These are phyloP conservation scores for Hemisphaericaspora lyxosophila DNA, from an alignment of 1,139 yeast species.

Conservation along the genomic window DNA sequence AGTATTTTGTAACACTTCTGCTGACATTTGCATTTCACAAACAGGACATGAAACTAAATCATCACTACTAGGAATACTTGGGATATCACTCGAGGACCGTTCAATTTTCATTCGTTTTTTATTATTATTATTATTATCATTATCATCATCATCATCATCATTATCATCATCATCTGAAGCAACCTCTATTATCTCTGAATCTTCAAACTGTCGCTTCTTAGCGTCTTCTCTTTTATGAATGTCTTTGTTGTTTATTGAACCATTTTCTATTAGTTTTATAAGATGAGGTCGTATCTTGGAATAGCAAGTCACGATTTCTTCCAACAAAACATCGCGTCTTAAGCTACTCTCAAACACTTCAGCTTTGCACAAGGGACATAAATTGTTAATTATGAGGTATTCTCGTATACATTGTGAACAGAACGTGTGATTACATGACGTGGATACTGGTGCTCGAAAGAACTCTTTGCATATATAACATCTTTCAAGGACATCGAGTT, in stretches of 20 bases:
- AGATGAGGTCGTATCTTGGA: slow-evolving; percentile 42
- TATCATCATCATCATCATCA: slow-evolving; percentile 1
- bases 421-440: slow-evolving; percentile 87
- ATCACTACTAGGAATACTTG: slow-evolving; percentile 7
- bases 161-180: slow-evolving; percentile 6
- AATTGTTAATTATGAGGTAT: slow-evolving; percentile 54
- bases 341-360: slow-evolving; percentile 72
- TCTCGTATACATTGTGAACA: slow-evolving; percentile 88
- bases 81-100: slow-evolving; percentile 1
- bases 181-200: slow-evolving; percentile 8
- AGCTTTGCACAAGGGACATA: slow-evolving; percentile 79
- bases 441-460: slow-evolving; percentile 76
- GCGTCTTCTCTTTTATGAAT: not conserved
- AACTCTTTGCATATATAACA: slow-evolving; percentile 94
- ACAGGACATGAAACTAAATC: slow-evolving; percentile 66
- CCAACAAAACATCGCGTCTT: slow-evolving; percentile 67
- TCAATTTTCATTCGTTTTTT: slow-evolving; percentile 5
- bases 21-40: slow-evolving; percentile 57
- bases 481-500: slow-evolving; percentile 68
- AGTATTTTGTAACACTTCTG: slow-evolving; percentile 55
- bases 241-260: slow-evolving; percentile 4
- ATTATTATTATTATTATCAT: slow-evolving; percentile 2
- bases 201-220: slow-evolving; percentile 4
- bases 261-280: slow-evolving; percentile 21
- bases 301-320: slow-evolving; percentile 66